A percentile compares a stretch with the other conserved stretches of the same genome.
Conservation (phyloP, 2,329 filamentous ascomycete genomes). For the Leptographium radiaticola region DNA sequence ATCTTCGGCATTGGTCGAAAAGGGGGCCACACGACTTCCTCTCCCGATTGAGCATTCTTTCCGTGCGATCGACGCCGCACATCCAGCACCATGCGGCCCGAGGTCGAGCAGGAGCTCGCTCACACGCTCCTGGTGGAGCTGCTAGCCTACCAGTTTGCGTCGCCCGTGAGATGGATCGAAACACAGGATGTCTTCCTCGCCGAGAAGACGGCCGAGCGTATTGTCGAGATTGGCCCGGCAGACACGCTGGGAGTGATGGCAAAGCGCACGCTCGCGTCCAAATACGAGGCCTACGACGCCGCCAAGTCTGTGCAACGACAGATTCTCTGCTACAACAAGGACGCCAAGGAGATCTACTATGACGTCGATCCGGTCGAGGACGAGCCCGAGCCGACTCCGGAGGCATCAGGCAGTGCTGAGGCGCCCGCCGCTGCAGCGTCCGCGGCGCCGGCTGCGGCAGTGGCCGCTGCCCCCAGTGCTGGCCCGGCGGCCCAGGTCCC, state of each 20-base stretch:
- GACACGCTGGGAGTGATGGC: slow-evolving; percentile 98
- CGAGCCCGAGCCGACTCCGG: slow-evolving; percentile 50
- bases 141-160: slow-evolving; percentile 97
- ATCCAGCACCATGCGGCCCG: slow-evolving; percentile 66
- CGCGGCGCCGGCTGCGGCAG: slow-evolving; percentile 37
- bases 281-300: slow-evolving; percentile 97
- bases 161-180: slow-evolving; percentile 98
- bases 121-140: slow-evolving; percentile 98
- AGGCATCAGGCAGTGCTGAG: slow-evolving; percentile 29
- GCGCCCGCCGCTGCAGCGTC: slow-evolving; percentile 43
- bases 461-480: slow-evolving; percentile 53
- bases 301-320: slow-evolving; percentile 93
- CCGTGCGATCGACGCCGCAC: not conserved
- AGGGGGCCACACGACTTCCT: not conserved
- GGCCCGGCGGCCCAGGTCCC: slow-evolving; percentile 79
- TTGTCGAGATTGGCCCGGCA: slow-evolving; percentile 93
- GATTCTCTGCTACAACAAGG: slow-evolving; percentile 99
- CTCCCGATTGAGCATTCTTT: not conserved
- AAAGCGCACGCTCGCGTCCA: slow-evolving; percentile 84
- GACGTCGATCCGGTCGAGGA: slow-evolving; percentile 93
- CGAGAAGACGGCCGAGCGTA: slow-evolving; percentile 89
- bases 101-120: slow-evolving; percentile 97
- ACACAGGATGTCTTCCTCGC: slow-evolving; percentile 99
- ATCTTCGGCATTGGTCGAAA: too few species aligned
- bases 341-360: slow-evolving; percentile 98